A percentile compares a stretch with the other conserved stretches of the same genome.
phyloP scores from a whole-genome alignment of 2,329 filamentous ascomycete species.

The Botryotinia globosa region DNA sequence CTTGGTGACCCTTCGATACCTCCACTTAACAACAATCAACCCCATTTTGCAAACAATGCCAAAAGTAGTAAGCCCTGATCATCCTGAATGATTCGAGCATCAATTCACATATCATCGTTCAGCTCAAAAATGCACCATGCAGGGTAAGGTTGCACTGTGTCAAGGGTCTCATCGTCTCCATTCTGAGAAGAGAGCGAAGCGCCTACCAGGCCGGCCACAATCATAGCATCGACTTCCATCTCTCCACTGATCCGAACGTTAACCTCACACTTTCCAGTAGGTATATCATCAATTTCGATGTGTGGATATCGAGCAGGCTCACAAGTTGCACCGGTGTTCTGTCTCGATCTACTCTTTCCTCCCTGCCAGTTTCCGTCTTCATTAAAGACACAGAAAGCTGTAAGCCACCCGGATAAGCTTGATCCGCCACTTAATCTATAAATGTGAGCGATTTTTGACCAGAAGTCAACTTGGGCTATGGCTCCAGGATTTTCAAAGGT shows the following conservation, averaged over 20 bases:
- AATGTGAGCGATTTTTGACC: background rate
- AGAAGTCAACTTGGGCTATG: background rate
- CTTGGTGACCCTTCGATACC: background rate
- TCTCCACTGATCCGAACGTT: background rate
- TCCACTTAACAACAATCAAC: background rate
- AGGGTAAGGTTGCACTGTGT: background rate
- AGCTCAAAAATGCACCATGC: background rate
- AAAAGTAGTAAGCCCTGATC: background rate
- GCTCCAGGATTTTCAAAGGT: background rate
- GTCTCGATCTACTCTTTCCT: background rate
- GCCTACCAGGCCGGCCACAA: background rate
- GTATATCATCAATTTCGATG: background rate
- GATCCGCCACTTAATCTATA: background rate
- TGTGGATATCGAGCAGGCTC: background rate
- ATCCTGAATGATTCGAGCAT: background rate
- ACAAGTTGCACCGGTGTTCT: rapidly evolving
- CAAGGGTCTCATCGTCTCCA: background rate
- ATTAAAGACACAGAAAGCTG: background rate
- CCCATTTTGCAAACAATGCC: background rate
- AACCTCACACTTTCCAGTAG: background rate
- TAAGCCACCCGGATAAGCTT: background rate
- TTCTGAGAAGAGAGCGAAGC: background rate
- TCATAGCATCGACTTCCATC: background rate
- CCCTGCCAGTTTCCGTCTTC: background rate
- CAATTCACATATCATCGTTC: background rate